These are phyloP conservation scores for Jamesozyma spencerorum DNA, from an alignment of 805 yeast genomes.

Conservation along the genomic window DNA sequence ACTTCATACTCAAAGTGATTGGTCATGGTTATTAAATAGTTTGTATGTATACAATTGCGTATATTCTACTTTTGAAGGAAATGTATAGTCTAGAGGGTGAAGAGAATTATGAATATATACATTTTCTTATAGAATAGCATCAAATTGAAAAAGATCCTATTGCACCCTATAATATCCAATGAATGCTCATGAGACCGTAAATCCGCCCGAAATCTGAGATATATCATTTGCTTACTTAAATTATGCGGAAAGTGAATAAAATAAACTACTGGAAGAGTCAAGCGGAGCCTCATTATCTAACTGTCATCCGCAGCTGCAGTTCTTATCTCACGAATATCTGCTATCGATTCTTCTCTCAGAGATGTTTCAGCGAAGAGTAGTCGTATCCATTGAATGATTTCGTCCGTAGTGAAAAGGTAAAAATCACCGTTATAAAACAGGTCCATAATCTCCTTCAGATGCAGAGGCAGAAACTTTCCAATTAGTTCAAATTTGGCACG, in stretches of 20 bases:
- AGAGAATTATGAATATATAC: too few species aligned
- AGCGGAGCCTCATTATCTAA: not conserved
- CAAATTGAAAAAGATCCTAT: too few species aligned
- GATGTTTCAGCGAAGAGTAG: constrained; percentile 35
- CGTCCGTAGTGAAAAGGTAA: constrained; percentile 31
- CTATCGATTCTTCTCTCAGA: constrained; percentile 28
- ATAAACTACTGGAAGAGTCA: too few species aligned
- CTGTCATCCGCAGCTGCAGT: constrained; percentile 39
- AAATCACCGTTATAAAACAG: constrained; percentile 35
- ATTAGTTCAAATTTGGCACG: constrained; percentile 23
- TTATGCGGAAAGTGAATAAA: not conserved
- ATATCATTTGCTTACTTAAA: too few species aligned
- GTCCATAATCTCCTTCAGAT: constrained; percentile 34
- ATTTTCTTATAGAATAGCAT: too few species aligned
- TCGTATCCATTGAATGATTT: constrained; percentile 30
- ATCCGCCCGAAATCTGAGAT: too few species aligned
- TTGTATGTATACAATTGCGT: not conserved
- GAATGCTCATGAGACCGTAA: too few species aligned
- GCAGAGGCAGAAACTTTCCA: constrained; percentile 30
- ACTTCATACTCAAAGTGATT: constrained; percentile 75
- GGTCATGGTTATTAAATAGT: too few species aligned
- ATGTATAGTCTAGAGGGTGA: not conserved
- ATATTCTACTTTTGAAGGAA: not conserved
- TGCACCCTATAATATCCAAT: too few species aligned
- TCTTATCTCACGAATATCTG: constrained; percentile 33